Evolutionary conservation across 1,284 basidiomycete species (phyloP).

Genomic region (Cerioporus squamosus): DNA sequence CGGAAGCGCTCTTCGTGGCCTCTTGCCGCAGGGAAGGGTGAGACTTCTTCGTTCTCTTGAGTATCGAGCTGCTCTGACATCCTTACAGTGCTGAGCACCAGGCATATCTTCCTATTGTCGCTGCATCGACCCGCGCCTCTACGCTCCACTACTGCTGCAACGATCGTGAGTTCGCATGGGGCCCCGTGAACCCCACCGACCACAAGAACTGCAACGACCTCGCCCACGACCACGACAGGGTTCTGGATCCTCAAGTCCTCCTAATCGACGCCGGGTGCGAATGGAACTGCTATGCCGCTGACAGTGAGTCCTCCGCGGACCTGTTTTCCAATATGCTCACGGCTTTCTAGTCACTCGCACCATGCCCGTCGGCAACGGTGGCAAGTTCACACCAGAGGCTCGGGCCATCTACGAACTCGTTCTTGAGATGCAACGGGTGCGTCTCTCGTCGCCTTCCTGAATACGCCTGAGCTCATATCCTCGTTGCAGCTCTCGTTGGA

Average conservation of each 20-base stretch:
- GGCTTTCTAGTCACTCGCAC: conserved; percentile 66
- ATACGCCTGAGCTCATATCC: neutral
- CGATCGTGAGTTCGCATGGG: conserved; percentile 80
- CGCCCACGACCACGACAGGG: conserved; percentile 42
- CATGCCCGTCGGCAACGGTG: conserved; percentile 87
- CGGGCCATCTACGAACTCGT: conserved; percentile 85
- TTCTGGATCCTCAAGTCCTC: conserved; percentile 75
- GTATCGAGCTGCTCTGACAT: neutral
- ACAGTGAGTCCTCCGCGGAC: conserved; percentile 49
- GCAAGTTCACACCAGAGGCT: conserved; percentile 82
- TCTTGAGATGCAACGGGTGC: conserved; percentile 85
- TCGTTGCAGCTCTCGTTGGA: conserved; percentile 64
- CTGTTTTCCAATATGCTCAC: neutral
- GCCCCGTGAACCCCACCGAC: conserved; percentile 63
- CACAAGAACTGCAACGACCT: conserved; percentile 56
- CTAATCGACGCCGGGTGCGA: conserved; percentile 94
- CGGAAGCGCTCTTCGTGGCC: conserved; percentile 89
- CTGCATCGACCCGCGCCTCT: conserved; percentile 80
- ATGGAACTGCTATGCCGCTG: conserved; percentile 81
- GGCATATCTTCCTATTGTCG: conserved; percentile 90
- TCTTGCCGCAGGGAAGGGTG: conserved; percentile 85
- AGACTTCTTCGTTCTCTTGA: conserved; percentile 26
- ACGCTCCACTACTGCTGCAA: conserved; percentile 92
- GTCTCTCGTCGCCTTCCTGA: conserved; percentile 9
- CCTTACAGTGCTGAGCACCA: conserved; percentile 73